Evolutionary conservation across 2,329 filamentous ascomycete species (phyloP), one percentile per base, ranked within the genome.

Genomic region (Aspergillus oerlinghausenensis): DNA sequence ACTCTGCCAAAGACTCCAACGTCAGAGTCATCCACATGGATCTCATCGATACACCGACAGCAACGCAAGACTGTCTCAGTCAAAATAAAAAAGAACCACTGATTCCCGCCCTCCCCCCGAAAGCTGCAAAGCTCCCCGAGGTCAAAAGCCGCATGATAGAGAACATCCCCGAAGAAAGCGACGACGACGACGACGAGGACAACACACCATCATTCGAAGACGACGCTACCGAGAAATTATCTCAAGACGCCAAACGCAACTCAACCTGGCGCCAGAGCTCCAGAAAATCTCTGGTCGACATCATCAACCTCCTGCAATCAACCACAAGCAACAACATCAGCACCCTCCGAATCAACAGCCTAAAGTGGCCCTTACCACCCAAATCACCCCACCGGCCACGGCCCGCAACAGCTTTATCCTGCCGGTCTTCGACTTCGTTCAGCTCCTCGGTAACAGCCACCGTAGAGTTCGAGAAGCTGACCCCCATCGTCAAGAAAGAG

Each of bases 251-350:
- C 19, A 56, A 59, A 48, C 54, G 54, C 14, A 26, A 55, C 10
- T 56, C 61, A 1, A 55, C 54, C 29, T 59, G 58, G 55, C 48
- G 59, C 3, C 54, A 53, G 9, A 62, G 55, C 35, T 55, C 60
- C 2, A 60, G 63, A 17, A 63, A 62, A n/a, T 65, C 63, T 3
- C 63, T 65, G 49, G 50, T 63, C 47, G 63, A 65, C 51, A 51
- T 65, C 21, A 57, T 65, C 35, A 62, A 58, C 47, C 58, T 63
- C 21, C 49, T 56, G 6, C 60, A 56, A 43, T 51, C 43, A 5
- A 57, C 61, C 6, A 50, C 58, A 6, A 48, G 52, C 9, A 28
- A 54, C n/a, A 51, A 50, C 28, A 49, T 52, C 49, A 32, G 17
- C 4, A 40, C 56, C 9, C 51, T 51, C 11, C 55, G 58, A 21